These are phyloP conservation scores for Pyricularia pennisetigena DNA, from an alignment of 2,329 filamentous ascomycete species.

Conservation along the genomic window DNA sequence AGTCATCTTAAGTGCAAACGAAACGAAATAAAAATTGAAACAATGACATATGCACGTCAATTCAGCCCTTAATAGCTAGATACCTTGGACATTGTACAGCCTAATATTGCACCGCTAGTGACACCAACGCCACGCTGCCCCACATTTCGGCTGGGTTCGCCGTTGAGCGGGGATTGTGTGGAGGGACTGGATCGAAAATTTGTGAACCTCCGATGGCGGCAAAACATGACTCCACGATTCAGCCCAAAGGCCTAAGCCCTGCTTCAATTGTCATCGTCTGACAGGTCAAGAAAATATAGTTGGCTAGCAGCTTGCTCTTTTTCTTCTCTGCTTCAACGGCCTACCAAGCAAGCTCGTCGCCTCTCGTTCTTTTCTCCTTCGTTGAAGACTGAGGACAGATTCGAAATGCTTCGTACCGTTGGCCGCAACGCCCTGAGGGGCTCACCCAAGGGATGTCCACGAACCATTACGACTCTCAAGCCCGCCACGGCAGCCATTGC, in stretches of 20 bases:
- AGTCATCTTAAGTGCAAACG: not conserved
- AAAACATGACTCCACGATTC: constrained; percentile 1
- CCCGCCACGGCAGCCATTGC: not conserved
- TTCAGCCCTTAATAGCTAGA: not conserved
- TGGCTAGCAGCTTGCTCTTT: not conserved
- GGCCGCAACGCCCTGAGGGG: not conserved
- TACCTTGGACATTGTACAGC: too few species aligned
- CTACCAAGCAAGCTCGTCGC: not conserved
- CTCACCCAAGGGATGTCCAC: not conserved
- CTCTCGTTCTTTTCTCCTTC: not conserved
- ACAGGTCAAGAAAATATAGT: not conserved
- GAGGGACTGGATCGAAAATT: not conserved
- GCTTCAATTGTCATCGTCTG: not conserved
- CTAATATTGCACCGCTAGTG: not conserved
- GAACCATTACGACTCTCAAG: not conserved
- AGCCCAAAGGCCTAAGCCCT: not conserved
- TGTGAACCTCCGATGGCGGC: not conserved
- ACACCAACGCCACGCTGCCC: not conserved
- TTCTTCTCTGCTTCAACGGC: not conserved
- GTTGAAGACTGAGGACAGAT: not conserved
- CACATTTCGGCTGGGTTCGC: not conserved
- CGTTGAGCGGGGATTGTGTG: not conserved
- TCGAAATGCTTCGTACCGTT: not conserved
- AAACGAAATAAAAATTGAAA: not conserved
- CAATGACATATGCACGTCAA: not conserved